Conservation (phyloP, 805 yeast genomes). For the Wickerhamomyces chambardii region DNA sequence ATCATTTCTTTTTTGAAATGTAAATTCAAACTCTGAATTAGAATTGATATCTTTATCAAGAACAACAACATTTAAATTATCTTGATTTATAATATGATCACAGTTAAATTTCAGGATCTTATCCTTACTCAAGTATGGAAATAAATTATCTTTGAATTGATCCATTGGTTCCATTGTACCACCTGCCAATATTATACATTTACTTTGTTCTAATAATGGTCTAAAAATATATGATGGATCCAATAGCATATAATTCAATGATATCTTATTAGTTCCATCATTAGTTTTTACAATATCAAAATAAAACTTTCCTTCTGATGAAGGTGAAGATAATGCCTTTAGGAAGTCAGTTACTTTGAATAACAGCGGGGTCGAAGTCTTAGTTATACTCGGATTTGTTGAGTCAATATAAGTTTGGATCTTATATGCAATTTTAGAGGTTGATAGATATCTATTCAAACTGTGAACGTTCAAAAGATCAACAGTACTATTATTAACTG, state of each 20-base stretch:
- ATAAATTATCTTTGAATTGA: conserved; percentile 60
- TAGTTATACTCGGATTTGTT: conserved; percentile 5
- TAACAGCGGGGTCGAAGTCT: conserved; percentile 36
- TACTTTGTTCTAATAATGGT: conserved; percentile 53
- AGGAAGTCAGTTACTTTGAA: conserved; percentile 62
- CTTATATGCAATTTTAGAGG: conserved; percentile 76
- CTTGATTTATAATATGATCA: conserved; percentile 75
- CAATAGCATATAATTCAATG: conserved; percentile 60
- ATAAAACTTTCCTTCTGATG: conserved; percentile 71
- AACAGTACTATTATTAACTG: no score
- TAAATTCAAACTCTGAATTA: conserved; percentile 55
- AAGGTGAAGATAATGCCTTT: conserved; percentile 58
- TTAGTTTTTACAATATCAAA: conserved; percentile 37
- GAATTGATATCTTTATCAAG: conserved; percentile 22
- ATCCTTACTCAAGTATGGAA: conserved; percentile 41
- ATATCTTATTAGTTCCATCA: conserved; percentile 12
- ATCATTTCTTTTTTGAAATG: conserved; percentile 54
- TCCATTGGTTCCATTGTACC: conserved; percentile 90
- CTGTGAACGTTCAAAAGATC: conserved; percentile 67
- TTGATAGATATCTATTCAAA: conserved; percentile 51
- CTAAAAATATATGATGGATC: conserved; percentile 71
- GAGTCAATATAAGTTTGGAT: conserved; percentile 59
- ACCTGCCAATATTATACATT: conserved; percentile 77
- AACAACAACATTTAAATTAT: conserved; percentile 55
- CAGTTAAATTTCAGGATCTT: conserved; percentile 54